Base-by-base conservation (phyloP, 2,329 filamentous ascomycete genomes). In the Cladosporium sp. region DNA sequence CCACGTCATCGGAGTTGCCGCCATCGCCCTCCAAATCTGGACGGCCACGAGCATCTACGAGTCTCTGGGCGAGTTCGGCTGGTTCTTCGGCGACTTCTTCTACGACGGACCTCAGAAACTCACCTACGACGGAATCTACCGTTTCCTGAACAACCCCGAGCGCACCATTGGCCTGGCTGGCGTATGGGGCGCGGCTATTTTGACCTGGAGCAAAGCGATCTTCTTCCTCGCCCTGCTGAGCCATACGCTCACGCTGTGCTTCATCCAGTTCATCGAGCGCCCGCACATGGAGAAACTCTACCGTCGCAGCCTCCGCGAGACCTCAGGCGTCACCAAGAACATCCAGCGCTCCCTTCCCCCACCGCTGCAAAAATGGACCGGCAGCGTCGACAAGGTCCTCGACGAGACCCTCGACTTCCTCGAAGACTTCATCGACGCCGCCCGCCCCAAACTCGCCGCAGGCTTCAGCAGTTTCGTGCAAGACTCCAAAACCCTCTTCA, bases 71-170 rank as follows among this genome's bases (percentile, higher is more conserved):
- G 93, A 98, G 66, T 98, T 97, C 64, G 93, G 93, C 62, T 98
- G 92, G 92, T 97, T 97, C 76, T 97, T 91, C 66, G 93, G 93
- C 14, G 93, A 98, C 68, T 98, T 97, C 76, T 97, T 98, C 77
- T 96, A 93, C 67, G 89, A 96, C 56, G 48, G 48, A 9, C 86
- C 50, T 14, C 43, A 53, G 13, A 95, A 93, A 71, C 78, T 97
- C 56, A 97, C 89, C 0, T 98, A 98, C 72, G 90, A 87, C 61
- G 95, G 92, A 57, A 98, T 98, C 63, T 98, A 98, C 70, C 89
- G 93, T 44, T 98, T 95, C 72, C 77, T 98, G 60, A 98, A 98
- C 74, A 98, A 97, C 65, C 93, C 93, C 0, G 93, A 98, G 70
- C 86, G 92, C 53, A 85, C 97, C 37, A 85, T 98, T 58, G 93